phyloP scores from a whole-genome alignment of 805 yeast species.

The Wickerhamia fluorescens region DNA sequence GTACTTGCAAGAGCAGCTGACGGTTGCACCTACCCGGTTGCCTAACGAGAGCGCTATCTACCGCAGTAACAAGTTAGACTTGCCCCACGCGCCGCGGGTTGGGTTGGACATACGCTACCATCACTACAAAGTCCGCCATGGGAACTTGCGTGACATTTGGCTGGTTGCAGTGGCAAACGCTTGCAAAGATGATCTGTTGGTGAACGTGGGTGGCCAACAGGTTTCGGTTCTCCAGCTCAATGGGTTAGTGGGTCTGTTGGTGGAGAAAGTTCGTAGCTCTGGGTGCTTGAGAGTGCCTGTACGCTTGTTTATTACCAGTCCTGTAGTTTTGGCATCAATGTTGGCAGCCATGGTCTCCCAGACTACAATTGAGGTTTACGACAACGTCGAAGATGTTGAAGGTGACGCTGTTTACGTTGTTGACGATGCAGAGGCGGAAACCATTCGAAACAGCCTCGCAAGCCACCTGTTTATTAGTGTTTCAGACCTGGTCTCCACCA shows the following conservation, averaged over 20 bases:
- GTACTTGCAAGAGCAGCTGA: conserved; percentile 58
- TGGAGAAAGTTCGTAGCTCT: conserved; percentile 10
- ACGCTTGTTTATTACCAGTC: conserved; percentile 15
- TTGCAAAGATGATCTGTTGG: no score
- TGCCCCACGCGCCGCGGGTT: conserved; percentile 34
- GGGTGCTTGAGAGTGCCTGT: conserved; percentile 18
- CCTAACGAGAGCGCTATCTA: conserved; percentile 68
- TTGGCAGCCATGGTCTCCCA: conserved; percentile 41
- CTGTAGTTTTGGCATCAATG: conserved; percentile 30
- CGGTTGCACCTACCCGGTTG: conserved; percentile 56
- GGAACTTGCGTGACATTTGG: conserved; percentile 73
- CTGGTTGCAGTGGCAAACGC: conserved; percentile 25
- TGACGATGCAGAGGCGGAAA: conserved; percentile 4
- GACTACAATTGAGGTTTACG: conserved; percentile 34
- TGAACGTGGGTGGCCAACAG: conserved; percentile 17
- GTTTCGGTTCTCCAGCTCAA: conserved; percentile 19
- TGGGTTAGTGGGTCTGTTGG: conserved; percentile 17
- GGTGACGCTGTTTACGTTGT: conserved; percentile 1
- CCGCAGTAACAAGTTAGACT: conserved; percentile 66
- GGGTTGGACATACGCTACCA: conserved; percentile 60
- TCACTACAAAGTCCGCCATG: conserved; percentile 64
- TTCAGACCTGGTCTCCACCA: conserved; percentile 1
- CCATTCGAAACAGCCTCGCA: neutral
- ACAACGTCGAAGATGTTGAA: conserved; percentile 5
- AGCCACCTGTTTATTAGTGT: neutral